These are phyloP conservation scores for Fulvia fulva DNA, from an alignment of 2,329 filamentous ascomycete genomes.

Conservation along the genomic window DNA sequence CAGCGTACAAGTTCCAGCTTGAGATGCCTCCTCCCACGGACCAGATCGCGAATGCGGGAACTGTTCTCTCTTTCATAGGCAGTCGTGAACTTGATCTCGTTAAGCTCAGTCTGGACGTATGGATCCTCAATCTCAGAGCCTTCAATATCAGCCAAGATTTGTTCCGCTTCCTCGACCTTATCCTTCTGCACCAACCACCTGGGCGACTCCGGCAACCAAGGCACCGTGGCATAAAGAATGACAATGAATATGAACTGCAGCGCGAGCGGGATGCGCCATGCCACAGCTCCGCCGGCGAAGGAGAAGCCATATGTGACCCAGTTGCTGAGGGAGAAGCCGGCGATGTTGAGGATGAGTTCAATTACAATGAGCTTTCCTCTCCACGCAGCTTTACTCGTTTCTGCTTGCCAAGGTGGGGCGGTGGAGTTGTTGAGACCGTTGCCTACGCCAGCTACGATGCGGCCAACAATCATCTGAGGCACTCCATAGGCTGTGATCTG, in stretches of 20 bases:
- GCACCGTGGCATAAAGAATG: slow-evolving; percentile 43
- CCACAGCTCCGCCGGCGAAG: slow-evolving; percentile 40
- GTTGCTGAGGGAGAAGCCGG: slow-evolving; percentile 48
- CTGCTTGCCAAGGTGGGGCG: slow-evolving; percentile 50
- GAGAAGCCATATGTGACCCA: slow-evolving; percentile 53
- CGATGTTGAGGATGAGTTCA: slow-evolving; percentile 46
- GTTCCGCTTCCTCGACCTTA: slow-evolving; percentile 43
- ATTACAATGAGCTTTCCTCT: slow-evolving; percentile 35
- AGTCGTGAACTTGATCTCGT: slow-evolving; percentile 48
- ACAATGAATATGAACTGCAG: slow-evolving; percentile 50
- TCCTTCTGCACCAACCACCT: slow-evolving; percentile 47
- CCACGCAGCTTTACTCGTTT: slow-evolving; percentile 45
- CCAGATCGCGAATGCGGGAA: slow-evolving; percentile 50
- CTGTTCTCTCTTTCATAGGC: slow-evolving; percentile 49
- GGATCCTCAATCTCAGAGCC: slow-evolving; percentile 43
- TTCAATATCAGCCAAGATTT: slow-evolving; percentile 50
- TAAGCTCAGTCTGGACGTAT: slow-evolving; percentile 41
- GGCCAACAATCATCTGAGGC: slow-evolving; percentile 47
- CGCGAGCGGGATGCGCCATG: slow-evolving; percentile 47
- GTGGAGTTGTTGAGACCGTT: slow-evolving; percentile 49
- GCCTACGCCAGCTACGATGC: slow-evolving; percentile 46
- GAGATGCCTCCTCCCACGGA: slow-evolving; percentile 42
- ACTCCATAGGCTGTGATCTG: slow-evolving; percentile 46
- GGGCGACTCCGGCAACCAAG: slow-evolving; percentile 47
- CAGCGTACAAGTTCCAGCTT: slow-evolving; percentile 48